Percentiles rank a stretch among this genome's conserved stretches.
phyloP scores from a whole-genome alignment of 129 eudicot genomes.

The Flaveria ramosissima region DNA sequence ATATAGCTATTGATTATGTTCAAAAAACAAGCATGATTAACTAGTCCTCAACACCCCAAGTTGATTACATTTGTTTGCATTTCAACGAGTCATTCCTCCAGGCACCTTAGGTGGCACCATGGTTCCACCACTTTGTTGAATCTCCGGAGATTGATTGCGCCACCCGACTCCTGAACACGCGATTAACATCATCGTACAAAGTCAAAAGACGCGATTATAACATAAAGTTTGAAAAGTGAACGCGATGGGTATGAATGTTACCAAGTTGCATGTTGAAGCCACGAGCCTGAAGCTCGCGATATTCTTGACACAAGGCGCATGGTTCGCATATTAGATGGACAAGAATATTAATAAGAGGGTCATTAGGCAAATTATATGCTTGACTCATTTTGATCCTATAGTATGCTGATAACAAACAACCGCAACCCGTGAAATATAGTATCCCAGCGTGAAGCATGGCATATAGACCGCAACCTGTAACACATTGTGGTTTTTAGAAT shows the following conservation, averaged over 20 bases:
- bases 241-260: background rate
- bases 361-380: constrained; percentile 30
- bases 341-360: constrained; percentile 32
- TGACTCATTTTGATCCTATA: constrained; percentile 39
- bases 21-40: constrained; percentile 33
- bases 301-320: constrained; percentile 47
- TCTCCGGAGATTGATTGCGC: constrained; percentile 33
- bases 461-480: constrained; percentile 26
- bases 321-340: constrained; percentile 40
- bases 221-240: background rate
- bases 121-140: constrained; percentile 36
- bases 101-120: constrained; percentile 38
- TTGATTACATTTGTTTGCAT: constrained; percentile 19
- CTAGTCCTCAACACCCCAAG: constrained; percentile 40
- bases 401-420: constrained; percentile 37
- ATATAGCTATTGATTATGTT: constrained; percentile 19
- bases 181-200: background rate
- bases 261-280: constrained; percentile 46
- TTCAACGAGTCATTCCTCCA: constrained; percentile 41
- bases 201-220: background rate
- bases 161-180: constrained; percentile 34
- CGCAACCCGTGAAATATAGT: constrained; percentile 33
- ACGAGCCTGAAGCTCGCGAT: constrained; percentile 46
- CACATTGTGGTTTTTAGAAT: background rate
- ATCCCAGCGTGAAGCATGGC: constrained; percentile 21